Base-by-base conservation (phyloP, 2,329 filamentous ascomycete species). In the Massarina eburnea region DNA sequence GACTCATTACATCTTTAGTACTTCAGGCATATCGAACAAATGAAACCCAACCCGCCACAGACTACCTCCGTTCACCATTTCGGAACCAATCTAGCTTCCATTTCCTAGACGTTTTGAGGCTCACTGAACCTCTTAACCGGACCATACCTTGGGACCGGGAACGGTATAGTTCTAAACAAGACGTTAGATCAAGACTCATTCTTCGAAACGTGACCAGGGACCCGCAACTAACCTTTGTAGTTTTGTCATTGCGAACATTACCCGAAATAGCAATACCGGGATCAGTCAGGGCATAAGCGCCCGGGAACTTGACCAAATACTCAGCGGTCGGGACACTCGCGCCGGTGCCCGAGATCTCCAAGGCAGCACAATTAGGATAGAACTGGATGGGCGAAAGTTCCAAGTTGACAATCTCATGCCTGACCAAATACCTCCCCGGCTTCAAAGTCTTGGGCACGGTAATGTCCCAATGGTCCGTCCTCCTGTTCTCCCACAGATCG, bases 191-290 rank as follows among this genome's bases (percentile, higher is more conserved):
- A 22, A 26, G 21, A 35, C 3, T 7, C 9, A 24, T 15, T 35
- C 4, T 18, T 8, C n/a, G 14, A 35, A 40, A 32, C 20, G 30
- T 6, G 15, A 30, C 32, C 2, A 8, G 14, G 34, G 17, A 37
- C 9, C 2, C 20, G 10, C 22, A 7, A 44, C 39, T 8, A 15
- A 50, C 44, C 35, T 41, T 47, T 34, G 37, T 50, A 22, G 32
- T 29, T 9, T 20, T 20, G 9, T 41, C 27, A 17, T 19, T n/a
- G 5, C 32, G 14, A 15, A 48, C 32, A 19, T 38, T 40, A 12
- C 48, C 48, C 8, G 48, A 32, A 39, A 51, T 48, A 4, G 48
- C 48, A 38, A 51, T 47, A 14, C 48, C 48, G 26, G 48, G 48
- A 39, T 51, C 47, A 32, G 21, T 41, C 45, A 48, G 19, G 14